phyloP scores from a whole-genome alignment of 2,329 filamentous ascomycete genomes.

The Penicillium expansum region DNA sequence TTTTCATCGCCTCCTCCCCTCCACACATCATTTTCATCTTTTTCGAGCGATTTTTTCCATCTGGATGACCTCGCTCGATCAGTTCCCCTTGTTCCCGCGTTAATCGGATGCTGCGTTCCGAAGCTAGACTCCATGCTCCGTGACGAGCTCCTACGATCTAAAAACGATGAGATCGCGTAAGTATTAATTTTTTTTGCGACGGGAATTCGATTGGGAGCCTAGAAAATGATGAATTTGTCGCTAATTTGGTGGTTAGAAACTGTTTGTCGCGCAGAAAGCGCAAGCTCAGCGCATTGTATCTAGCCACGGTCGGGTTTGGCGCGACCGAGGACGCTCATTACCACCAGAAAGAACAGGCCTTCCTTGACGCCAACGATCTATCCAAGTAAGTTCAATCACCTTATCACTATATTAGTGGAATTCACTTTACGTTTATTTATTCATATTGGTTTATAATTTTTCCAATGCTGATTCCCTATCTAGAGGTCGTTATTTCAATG shows the following conservation, averaged over 20 bases:
- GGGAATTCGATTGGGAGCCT: neutral
- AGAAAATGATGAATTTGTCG: constrained; percentile 26
- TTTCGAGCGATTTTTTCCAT: constrained; percentile 44
- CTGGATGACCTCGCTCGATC: constrained; percentile 44
- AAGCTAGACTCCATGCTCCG: constrained; percentile 50
- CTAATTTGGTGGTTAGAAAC: constrained; percentile 45
- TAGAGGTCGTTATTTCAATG: constrained; percentile 58
- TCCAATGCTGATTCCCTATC: constrained; percentile 21
- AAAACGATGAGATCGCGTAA: constrained; percentile 53
- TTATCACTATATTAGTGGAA: constrained; percentile 1
- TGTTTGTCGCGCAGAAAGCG: constrained; percentile 79
- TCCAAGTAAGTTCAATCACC: constrained; percentile 50
- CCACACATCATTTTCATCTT: constrained; percentile 44
- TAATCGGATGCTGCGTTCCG: constrained; percentile 51
- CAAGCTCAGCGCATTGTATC: constrained; percentile 84
- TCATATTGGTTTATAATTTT: constrained; percentile 1
- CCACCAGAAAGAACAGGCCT: constrained; percentile 51
- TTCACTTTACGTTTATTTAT: neutral
- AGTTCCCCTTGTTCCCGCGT: constrained; percentile 44
- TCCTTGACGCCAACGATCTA: constrained; percentile 58
- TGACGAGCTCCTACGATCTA: constrained; percentile 50
- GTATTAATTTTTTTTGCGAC: constrained; percentile 35
- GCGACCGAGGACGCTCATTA: constrained; percentile 52
- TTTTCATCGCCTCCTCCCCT: constrained; percentile 39
- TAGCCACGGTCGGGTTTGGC: constrained; percentile 64